These are phyloP conservation scores for Akanthomyces lecanii DNA, from an alignment of 2,329 filamentous ascomycete genomes.

Conservation along the genomic window DNA sequence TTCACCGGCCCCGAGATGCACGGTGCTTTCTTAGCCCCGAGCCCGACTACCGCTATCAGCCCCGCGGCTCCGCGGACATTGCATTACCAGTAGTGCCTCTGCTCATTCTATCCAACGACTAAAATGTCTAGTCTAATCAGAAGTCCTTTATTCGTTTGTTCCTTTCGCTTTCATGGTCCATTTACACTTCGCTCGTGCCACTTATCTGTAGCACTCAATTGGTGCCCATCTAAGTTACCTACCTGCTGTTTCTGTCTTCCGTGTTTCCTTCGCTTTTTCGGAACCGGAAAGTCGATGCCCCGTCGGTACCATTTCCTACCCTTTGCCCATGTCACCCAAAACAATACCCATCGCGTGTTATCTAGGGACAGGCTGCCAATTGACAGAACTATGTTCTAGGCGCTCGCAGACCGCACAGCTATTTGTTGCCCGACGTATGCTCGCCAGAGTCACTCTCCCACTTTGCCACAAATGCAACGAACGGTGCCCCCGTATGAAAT, in stretches of 20 bases:
- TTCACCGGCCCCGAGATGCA: constrained; percentile 8
- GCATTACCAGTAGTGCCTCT: neutral
- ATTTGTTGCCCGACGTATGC: too few species aligned
- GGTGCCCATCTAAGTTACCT: neutral
- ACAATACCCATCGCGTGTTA: neutral
- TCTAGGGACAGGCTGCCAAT: too few species aligned
- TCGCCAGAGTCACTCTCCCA: neutral
- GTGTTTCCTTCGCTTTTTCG: neutral
- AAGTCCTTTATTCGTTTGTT: neutral
- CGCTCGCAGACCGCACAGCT: too few species aligned
- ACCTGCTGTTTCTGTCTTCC: neutral
- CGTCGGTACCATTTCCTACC: neutral
- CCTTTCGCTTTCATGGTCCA: neutral
- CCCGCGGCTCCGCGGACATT: constrained; percentile 14
- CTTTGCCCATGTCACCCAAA: neutral
- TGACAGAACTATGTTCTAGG: too few species aligned
- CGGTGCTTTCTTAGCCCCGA: constrained; percentile 17
- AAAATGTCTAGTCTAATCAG: neutral
- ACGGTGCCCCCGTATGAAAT: too few species aligned
- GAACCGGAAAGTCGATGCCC: neutral
- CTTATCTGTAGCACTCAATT: neutral
- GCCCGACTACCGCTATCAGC: constrained; percentile 12
- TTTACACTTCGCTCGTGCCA: neutral
- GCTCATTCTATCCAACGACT: neutral
- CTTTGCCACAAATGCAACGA: neutral